These are phyloP conservation scores for Fusarium dlaminii DNA, from an alignment of 2,329 filamentous ascomycete genomes.

Conservation along the genomic window DNA sequence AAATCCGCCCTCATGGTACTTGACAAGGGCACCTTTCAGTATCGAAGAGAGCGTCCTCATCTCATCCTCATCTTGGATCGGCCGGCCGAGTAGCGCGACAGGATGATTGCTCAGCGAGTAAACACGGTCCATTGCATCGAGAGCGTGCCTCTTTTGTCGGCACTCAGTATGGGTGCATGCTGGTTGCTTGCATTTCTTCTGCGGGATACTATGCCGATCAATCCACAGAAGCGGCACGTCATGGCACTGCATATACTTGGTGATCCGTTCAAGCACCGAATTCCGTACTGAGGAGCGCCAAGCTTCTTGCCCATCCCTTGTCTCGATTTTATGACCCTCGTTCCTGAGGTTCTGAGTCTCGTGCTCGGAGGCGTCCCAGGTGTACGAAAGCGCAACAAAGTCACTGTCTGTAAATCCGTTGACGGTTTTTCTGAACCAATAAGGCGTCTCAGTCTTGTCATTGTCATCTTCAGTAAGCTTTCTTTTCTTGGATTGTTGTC, in stretches of 20 bases:
- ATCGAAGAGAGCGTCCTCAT: conserved; percentile 23
- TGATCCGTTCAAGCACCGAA: conserved; percentile 36
- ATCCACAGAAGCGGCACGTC: conserved; percentile 43
- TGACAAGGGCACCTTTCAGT: conserved; percentile 33
- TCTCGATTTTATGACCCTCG: conserved; percentile 12
- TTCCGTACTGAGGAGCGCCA: conserved; percentile 37
- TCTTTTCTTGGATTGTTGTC: conserved; percentile 6
- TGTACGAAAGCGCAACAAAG: conserved; percentile 28
- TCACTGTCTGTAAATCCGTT: conserved; percentile 11
- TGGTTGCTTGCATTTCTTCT: conserved; percentile 31
- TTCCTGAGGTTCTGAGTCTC: background rate
- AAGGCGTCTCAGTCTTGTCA: background rate
- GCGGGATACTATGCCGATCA: conserved; percentile 42
- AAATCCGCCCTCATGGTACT: background rate
- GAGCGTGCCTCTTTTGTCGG: conserved; percentile 38
- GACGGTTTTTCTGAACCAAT: conserved; percentile 13
- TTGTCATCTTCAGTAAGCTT: background rate
- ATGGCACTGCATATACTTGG: conserved; percentile 37
- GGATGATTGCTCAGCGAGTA: conserved; percentile 45
- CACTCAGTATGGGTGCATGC: conserved; percentile 30
- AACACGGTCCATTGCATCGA: conserved; percentile 48
- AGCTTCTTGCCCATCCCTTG: background rate
- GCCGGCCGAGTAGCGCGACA: conserved; percentile 42
- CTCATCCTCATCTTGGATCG: conserved; percentile 10
- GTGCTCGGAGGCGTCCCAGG: conserved; percentile 26